phyloP scores from a whole-genome alignment of 23 red algal species.

The Rhodosorus marinus region DNA sequence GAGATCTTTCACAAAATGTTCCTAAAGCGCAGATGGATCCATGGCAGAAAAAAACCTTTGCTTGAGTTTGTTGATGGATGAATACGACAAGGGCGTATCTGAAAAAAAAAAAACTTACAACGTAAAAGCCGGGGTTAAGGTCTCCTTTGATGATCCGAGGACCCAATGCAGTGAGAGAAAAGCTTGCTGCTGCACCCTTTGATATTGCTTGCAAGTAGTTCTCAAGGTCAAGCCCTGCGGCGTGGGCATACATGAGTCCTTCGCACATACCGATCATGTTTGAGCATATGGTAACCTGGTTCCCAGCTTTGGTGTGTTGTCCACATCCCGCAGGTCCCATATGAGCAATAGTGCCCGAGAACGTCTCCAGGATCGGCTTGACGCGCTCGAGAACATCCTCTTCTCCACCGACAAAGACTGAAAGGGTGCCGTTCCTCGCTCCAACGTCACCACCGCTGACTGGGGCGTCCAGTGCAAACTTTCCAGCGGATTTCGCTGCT shows the following conservation, averaged over 20 bases:
- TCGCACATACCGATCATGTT: constrained; percentile 71
- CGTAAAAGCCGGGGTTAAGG: constrained; percentile 70
- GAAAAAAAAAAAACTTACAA: no score
- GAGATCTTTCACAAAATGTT: constrained; percentile 83
- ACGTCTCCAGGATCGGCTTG: constrained; percentile 28
- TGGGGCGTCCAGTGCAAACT: constrained; percentile 43
- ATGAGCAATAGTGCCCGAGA: constrained; percentile 20
- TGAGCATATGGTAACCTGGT: constrained; percentile 62
- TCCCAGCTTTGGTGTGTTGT: constrained; percentile 61
- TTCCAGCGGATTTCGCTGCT: constrained; percentile 5
- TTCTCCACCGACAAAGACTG: constrained; percentile 55
- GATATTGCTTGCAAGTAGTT: constrained; percentile 32
- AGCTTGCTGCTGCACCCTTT: constrained; percentile 27
- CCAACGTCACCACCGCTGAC: constrained; percentile 63
- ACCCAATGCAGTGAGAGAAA: constrained; percentile 27
- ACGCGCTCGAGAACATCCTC: constrained; percentile 12
- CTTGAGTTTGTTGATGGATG: no score
- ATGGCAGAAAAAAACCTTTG: background rate
- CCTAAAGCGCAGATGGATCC: no score
- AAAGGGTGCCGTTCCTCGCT: constrained; percentile 40
- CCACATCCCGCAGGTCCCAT: constrained; percentile 38
- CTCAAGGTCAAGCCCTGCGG: constrained; percentile 46
- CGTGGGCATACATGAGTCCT: constrained; percentile 56
- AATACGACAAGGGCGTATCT: background rate
- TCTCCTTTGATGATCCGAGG: constrained; percentile 48